Conservation (phyloP, 306 rosid genomes). For the Quillaja saponaria region DNA sequence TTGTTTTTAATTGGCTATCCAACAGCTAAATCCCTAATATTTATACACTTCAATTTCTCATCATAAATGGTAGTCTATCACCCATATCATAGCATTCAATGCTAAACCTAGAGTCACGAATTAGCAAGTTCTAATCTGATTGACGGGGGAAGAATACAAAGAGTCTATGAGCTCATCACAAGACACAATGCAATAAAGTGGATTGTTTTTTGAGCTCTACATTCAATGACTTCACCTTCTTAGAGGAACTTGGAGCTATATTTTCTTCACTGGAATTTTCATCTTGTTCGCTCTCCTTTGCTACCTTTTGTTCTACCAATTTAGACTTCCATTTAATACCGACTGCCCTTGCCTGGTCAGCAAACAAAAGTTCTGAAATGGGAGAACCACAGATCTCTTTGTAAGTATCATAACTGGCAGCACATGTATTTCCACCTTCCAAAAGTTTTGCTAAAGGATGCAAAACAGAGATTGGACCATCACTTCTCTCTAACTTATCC, state of each 20-base stretch:
- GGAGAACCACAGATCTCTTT: slow-evolving; percentile 70
- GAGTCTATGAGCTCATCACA: slow-evolving; percentile 44
- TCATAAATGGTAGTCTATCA: no score
- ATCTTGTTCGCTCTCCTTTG: slow-evolving; percentile 24
- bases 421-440: slow-evolving; percentile 70
- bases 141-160: slow-evolving; percentile 36
- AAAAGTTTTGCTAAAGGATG: slow-evolving; percentile 71
- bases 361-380: slow-evolving; percentile 53
- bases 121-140: slow-evolving; percentile 36
- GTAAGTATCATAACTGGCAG: slow-evolving; percentile 73
- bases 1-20: no score
- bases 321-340: slow-evolving; percentile 55
- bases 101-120: slow-evolving; percentile 17
- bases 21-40: no score
- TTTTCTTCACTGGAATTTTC: slow-evolving; percentile 23
- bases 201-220: slow-evolving; percentile 31
- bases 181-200: slow-evolving; percentile 26
- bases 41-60: no score
- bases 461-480: slow-evolving; percentile 60
- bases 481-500: slow-evolving; percentile 59
- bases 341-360: slow-evolving; percentile 76
- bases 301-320: slow-evolving; percentile 35
- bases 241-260: slow-evolving; percentile 19
- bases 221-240: slow-evolving; percentile 27
- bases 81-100: neutral